Evolutionary conservation across 2,329 filamentous ascomycete genomes (phyloP).

Genomic region (Cercospora sp.): DNA sequence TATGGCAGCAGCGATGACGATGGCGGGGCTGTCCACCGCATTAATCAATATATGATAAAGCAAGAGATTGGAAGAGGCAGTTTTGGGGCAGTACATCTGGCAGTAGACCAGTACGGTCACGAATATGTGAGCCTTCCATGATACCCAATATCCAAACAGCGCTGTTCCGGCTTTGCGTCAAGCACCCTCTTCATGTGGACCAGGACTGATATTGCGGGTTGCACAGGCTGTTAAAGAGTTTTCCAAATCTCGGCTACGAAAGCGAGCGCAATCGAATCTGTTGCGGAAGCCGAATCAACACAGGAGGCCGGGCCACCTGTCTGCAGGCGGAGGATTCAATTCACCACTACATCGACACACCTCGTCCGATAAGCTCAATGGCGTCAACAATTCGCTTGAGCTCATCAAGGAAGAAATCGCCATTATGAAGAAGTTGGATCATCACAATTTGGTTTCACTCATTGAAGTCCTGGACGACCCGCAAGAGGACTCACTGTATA

Average conservation of each 20-base stretch:
- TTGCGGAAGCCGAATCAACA: constrained; percentile 63
- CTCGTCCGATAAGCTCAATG: constrained; percentile 49
- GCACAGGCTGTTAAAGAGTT: constrained; percentile 92
- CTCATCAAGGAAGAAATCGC: constrained; percentile 95
- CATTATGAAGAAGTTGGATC: constrained; percentile 98
- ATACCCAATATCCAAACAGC: neutral
- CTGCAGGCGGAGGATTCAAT: constrained; percentile 59
- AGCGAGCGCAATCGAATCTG: constrained; percentile 86
- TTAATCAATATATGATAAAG: constrained; percentile 93
- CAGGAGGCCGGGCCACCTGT: constrained; percentile 54
- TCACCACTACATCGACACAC: constrained; percentile 65
- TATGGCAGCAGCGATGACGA: constrained; percentile 84
- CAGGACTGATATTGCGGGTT: constrained; percentile 22
- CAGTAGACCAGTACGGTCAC: constrained; percentile 82
- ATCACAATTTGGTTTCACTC: constrained; percentile 87
- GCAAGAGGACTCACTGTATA: constrained; percentile 92
- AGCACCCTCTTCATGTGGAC: neutral
- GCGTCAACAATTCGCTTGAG: constrained; percentile 71
- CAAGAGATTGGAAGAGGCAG: constrained; percentile 97
- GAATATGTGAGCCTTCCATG: constrained; percentile 73
- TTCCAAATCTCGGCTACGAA: constrained; percentile 86
- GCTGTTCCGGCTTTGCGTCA: constrained; percentile 14
- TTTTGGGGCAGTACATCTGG: constrained; percentile 89
- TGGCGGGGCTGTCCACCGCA: constrained; percentile 75
- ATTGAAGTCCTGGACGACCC: constrained; percentile 96